phyloP scores from a whole-genome alignment of 306 rosid species.

The Argentina anserina region DNA sequence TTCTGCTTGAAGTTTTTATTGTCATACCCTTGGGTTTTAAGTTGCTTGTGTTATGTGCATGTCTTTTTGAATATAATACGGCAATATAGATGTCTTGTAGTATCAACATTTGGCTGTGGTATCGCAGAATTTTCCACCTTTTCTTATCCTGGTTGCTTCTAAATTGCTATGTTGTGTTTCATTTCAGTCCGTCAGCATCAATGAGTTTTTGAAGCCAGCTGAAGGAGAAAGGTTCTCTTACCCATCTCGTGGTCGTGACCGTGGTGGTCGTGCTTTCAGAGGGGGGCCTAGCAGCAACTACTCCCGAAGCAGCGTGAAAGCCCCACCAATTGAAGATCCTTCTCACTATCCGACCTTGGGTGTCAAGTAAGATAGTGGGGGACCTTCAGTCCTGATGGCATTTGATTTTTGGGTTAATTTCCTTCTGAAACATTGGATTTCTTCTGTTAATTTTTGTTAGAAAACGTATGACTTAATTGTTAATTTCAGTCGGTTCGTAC shows the following conservation, averaged over 20 bases:
- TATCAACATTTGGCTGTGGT: neutral
- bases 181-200: conserved; percentile 71
- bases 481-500: conserved; percentile 44
- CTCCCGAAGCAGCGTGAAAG: conserved; percentile 34
- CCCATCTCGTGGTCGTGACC: conserved; percentile 64
- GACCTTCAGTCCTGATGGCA: conserved; percentile 21
- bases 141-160: neutral
- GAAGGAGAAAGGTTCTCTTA: conserved; percentile 69
- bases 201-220: conserved; percentile 88
- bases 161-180: too few species aligned
- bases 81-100: neutral
- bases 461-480: conserved; percentile 30
- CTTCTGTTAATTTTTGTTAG: conserved; percentile 24
- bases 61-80: neutral
- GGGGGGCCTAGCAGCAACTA: conserved; percentile 45
- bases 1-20: too few species aligned
- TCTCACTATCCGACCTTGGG: conserved; percentile 95
- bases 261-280: conserved; percentile 71
- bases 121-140: neutral
- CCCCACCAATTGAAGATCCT: conserved; percentile 82
- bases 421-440: conserved; percentile 49
- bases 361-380: conserved; percentile 64
- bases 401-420: conserved; percentile 49
- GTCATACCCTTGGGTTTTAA: neutral
- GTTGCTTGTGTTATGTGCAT: neutral